Base-by-base conservation (phyloP, 257 asterid species). In the Galeopsis tetrahit region DNA sequence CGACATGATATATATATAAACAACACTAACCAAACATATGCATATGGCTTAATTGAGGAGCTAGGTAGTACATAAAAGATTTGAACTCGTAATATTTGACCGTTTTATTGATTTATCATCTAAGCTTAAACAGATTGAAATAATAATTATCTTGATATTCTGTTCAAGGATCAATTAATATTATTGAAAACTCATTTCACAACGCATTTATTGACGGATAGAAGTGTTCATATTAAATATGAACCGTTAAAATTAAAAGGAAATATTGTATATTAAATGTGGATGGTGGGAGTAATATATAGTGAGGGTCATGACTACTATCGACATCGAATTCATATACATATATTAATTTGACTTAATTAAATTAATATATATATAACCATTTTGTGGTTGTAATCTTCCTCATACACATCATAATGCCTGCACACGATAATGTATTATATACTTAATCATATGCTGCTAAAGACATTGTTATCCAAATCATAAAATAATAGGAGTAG, bases 401-500 rank as follows among this genome's bases (percentile, higher is more conserved):
- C 52, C 63, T 62, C 49, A 38, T 44, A 48, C 51, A 69, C 79
- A 75, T 75, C 70, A 69, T 62, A 57, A 68, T 61, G 79, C 42
- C 75, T 75, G 56, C 65, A 62, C 35, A 10, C 49, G 75, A 76
- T 76, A 76, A 62, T 63, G 46, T 69, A 51, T 10, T 52, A 52
- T 51, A 69, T 13, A 40, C 62, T 35, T 42, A 68, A 49, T 59
- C 71, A 39, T 21, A 21, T 40, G 43, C 66, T 15, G 32, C 13
- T 56, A 57, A 65, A 3, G 34, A 7, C 34, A 4, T 32, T 35
- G 68, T 15, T 43, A 48, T 48, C 21, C 55, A 57, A 43, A 66
- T 40, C 53, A 42, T 74, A 33, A 6, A 13, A n/a, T 6, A 73
- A 42, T 33, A 21, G 28, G 28, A 21, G 28, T 21, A 15, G 8